Base-by-base conservation (phyloP, 2,329 filamentous ascomycete genomes). In the Periconia digitata region DNA sequence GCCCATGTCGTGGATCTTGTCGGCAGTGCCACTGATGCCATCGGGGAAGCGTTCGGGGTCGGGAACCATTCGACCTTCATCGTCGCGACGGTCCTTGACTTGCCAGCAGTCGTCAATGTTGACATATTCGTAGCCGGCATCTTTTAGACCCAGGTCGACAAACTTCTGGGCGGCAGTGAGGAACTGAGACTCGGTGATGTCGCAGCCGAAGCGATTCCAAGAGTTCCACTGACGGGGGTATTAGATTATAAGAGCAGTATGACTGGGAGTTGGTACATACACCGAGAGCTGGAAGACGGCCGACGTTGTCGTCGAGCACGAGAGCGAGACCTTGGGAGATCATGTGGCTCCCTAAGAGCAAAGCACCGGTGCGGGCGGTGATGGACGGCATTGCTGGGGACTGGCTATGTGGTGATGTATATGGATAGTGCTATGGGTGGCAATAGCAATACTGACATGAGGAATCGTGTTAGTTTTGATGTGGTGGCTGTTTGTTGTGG, bases 61-160 rank as follows among this genome's bases (percentile, higher is more conserved):
- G 53, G 70, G 47, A 62, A 63, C 20, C 64, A 74, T 72, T 2
- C 80, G 65, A 8, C 70, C 66, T 1, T 78, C 63, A 0, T 66
- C 58, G 34, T 77, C 42, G 75, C 80, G 45, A 70, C 77, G 51
- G 23, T 49, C 69, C 59, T 38, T 71, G 53, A 4, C 63, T 46
- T 66, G 74, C 82, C 81, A 84, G 1, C 82, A 81, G 44, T 80
- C 84, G 55, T 85, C 82, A 0, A 76, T 74, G 0, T 78, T 80
- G 37, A 83, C 76, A 44, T 77, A 76, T 2, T 66, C 70, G 55
- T 85, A 84, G 4, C 82, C 81, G 0, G 78, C 63, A 4, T 74
- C 69, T 0, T 76, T 74, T 12, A 81, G 72, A 3, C 77, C 80
- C 3, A 77, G 70, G 8, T 75, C 68, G 17, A 81, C 71, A 32